These are phyloP conservation scores for Monilinia fructigena DNA, from an alignment of 2,329 filamentous ascomycete species.

Conservation along the genomic window DNA sequence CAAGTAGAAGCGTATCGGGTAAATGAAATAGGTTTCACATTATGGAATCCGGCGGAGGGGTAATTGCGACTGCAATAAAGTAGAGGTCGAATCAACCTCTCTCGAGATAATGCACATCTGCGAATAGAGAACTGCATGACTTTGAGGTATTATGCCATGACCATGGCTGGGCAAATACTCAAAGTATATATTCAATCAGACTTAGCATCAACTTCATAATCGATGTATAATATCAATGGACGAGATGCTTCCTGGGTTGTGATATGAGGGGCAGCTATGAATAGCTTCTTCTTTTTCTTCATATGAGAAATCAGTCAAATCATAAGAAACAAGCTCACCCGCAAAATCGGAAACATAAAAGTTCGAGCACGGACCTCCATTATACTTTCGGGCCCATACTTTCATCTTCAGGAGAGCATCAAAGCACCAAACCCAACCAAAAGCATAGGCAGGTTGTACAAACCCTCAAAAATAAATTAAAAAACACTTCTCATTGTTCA, in stretches of 20 bases:
- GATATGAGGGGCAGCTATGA: neutral
- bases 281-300: neutral
- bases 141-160: slow-evolving; percentile 7
- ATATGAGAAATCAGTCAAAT: too few relatives aligned
- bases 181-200: neutral
- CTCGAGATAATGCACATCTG: slow-evolving; percentile 19
- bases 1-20: slow-evolving; percentile 5
- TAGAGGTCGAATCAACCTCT: neutral
- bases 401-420: slow-evolving; percentile 3
- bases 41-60: neutral
- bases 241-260: neutral
- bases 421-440: neutral
- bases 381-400: neutral
- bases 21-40: neutral
- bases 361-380: slow-evolving; percentile 15
- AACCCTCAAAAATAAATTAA: slow-evolving; percentile 14
- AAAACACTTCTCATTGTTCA: neutral
- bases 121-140: slow-evolving; percentile 20
- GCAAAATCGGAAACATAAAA: slow-evolving; percentile 5
- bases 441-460: neutral
- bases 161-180: neutral
- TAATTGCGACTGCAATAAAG: slow-evolving; percentile 1
- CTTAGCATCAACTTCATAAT: neutral
- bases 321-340: neutral
- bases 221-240: too few relatives aligned